Evolutionary conservation across 2,329 filamentous ascomycete genomes (phyloP).

Genomic region (Zymoseptoria tritici): DNA sequence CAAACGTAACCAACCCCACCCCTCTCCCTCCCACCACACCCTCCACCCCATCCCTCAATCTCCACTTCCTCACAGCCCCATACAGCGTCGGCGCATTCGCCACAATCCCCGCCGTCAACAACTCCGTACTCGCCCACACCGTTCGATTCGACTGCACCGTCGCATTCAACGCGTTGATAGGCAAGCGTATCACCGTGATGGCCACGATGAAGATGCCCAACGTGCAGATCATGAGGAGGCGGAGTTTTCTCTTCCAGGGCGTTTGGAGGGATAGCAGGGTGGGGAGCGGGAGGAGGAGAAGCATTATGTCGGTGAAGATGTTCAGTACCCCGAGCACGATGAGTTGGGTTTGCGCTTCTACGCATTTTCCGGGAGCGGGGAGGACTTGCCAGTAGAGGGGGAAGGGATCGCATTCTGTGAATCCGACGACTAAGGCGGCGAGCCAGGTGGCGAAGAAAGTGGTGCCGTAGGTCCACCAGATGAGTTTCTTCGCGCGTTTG

Average conservation of each 20-base stretch:
- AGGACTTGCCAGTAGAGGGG: background rate
- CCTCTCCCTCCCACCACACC: too few relatives aligned
- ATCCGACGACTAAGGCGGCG: background rate
- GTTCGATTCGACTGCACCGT: background rate
- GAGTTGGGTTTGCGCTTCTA: background rate
- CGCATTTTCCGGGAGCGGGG: background rate
- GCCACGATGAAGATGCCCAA: background rate
- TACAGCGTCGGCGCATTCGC: background rate
- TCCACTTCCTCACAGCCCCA: background rate
- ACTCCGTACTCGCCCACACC: background rate
- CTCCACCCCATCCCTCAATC: background rate
- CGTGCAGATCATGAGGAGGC: background rate
- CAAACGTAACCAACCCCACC: too few relatives aligned
- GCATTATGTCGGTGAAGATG: background rate
- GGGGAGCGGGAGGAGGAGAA: background rate
- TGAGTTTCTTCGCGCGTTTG: background rate
- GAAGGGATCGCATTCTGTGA: background rate
- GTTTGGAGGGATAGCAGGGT: background rate
- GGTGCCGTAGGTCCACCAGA: background rate
- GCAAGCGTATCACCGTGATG: background rate
- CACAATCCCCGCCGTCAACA: background rate
- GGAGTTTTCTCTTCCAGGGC: background rate
- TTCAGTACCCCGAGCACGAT: background rate
- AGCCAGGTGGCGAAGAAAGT: background rate
- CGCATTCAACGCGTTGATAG: background rate